These are phyloP conservation scores for Colletotrichum agaves DNA, from an alignment of 2,329 filamentous ascomycete species.

Conservation along the genomic window DNA sequence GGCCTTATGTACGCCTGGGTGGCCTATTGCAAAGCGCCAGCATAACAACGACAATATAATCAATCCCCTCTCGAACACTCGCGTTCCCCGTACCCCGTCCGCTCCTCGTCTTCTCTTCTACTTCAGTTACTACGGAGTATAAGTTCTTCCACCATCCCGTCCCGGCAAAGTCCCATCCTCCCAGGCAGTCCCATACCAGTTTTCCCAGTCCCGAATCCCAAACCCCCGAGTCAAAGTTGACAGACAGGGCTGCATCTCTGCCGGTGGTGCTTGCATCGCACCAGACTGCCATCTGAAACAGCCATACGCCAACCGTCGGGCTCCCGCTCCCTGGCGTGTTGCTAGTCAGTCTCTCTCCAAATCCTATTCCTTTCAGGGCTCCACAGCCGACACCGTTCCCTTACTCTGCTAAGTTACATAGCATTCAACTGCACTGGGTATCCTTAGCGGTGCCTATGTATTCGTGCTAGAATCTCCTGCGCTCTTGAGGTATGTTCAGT, in stretches of 20 bases:
- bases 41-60: conserved; percentile 17
- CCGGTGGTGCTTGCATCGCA: conserved; percentile 22
- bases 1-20: conserved; percentile 5
- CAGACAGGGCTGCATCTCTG: conserved; percentile 34
- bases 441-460: not conserved
- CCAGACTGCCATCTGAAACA: conserved; percentile 23
- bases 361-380: conserved; percentile 34
- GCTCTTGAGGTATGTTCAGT: no score
- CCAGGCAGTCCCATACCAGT: not conserved
- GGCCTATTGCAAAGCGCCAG: not conserved
- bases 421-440: no score
- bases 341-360: conserved; percentile 29
- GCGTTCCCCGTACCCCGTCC: conserved; percentile 8
- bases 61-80: conserved; percentile 12
- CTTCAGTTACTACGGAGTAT: no score
- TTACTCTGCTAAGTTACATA: conserved; percentile 2
- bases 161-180: not conserved
- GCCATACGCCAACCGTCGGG: conserved; percentile 27
- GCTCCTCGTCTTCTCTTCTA: not conserved
- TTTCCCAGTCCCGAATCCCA: not conserved
- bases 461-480: not conserved
- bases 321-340: conserved; percentile 14
- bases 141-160: not conserved
- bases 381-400: conserved; percentile 24
- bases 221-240: conserved; percentile 1